phyloP scores from a whole-genome alignment of 495 filamentous ascomycete species.

The Thermothielavioides terrestris region DNA sequence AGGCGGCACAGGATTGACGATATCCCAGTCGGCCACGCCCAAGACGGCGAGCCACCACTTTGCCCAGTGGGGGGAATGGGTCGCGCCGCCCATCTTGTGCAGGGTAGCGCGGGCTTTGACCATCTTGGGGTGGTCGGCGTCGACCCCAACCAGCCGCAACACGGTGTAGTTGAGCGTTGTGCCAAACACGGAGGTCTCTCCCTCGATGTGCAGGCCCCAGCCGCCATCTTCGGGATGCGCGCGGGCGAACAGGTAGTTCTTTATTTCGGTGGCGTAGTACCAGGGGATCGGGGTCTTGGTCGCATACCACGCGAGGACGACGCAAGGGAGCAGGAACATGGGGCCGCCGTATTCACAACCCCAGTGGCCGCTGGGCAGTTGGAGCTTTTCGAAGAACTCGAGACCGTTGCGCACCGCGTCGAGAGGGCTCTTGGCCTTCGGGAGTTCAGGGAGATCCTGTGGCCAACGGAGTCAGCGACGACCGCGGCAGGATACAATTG shows the following conservation, averaged over 20 bases:
- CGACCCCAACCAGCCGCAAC: constrained; percentile 79
- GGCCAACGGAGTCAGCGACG: not conserved
- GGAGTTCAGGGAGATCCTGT: constrained; percentile 64
- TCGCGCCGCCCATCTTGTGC: constrained; percentile 78
- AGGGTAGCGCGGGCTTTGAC: constrained; percentile 76
- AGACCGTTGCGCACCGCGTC: constrained; percentile 74
- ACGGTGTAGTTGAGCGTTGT: constrained; percentile 84
- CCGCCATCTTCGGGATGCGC: constrained; percentile 85
- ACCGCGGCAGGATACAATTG: not conserved
- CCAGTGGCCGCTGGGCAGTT: constrained; percentile 87
- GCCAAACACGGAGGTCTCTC: constrained; percentile 85
- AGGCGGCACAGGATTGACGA: constrained; percentile 86
- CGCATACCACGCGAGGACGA: constrained; percentile 82
- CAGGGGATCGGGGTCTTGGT: constrained; percentile 83
- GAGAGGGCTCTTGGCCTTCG: constrained; percentile 61
- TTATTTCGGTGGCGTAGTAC: constrained; percentile 79
- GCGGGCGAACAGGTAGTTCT: constrained; percentile 82
- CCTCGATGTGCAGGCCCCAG: constrained; percentile 95
- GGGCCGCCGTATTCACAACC: constrained; percentile 92
- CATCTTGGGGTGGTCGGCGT: constrained; percentile 76
- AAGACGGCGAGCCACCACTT: constrained; percentile 88
- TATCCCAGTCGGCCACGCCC: constrained; percentile 79
- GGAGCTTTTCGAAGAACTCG: constrained; percentile 81
- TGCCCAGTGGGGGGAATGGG: constrained; percentile 83
- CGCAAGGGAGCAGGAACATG: constrained; percentile 76